Evolutionary conservation across 2,329 filamentous ascomycete genomes (phyloP), one percentile per base, ranked within the genome.

Genomic region (Botrytis paeoniae): DNA sequence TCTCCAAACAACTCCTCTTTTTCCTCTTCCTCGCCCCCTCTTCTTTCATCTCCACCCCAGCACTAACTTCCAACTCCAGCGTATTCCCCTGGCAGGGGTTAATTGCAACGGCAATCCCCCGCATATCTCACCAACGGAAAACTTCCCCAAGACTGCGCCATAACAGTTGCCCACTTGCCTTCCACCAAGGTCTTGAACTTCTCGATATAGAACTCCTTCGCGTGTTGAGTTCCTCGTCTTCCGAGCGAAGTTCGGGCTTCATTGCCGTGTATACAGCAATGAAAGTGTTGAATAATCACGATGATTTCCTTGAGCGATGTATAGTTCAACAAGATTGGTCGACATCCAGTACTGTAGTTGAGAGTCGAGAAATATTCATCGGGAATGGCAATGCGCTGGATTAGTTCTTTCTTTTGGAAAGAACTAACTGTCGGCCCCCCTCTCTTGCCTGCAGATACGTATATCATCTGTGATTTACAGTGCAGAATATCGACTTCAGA

Each of bases 391-490:
- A 61, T n/a, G 5, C 22, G 59, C 18, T 61, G 59, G 35, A 61
- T 39, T 10, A 61, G 6, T 8, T 25, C 3, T 9, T n/a, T 61
- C 1, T 61, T 10, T 6, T 5, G 6, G 12, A 61, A 61, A 6
- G 22, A 39, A 1, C 2, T 16, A 2, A 39, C 1, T 1, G 35
- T 61, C 0, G 59, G 59, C 4, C 12, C 22, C 25, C 8, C 6
- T 25, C 10, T 12, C 4, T 1, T 39, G 9, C 12, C 10, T 3
- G 8, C 0, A 10, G 5, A 7, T 22, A 22, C 4, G 4, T 25
- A 39, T 39, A 0, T 3, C 4, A 6, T 25, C 7, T n/a, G 18
- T 1, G 59, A n/a, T 8, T 35, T 1, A 8, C 20, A n/a, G 22
- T 39, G 22, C 10, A 39, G 35, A 25, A 61, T 61, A 4, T 39